Conservation (phyloP, 805 yeast species). For the Ogataea henricii region DNA sequence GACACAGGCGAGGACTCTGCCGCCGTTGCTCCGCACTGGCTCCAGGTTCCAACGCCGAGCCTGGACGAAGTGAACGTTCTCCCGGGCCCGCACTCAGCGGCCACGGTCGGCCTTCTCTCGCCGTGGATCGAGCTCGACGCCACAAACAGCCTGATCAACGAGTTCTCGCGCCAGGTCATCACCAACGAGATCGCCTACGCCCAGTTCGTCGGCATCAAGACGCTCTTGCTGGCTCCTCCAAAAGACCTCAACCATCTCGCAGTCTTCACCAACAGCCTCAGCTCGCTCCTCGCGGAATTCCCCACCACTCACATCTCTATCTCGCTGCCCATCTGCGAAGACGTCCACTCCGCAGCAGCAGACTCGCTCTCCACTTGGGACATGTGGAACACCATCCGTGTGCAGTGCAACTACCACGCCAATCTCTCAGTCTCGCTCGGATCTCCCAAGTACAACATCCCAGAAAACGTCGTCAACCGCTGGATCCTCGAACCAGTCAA, state of each 20-base stretch:
- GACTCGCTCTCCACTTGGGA: slow-evolving; percentile 70
- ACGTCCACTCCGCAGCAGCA: slow-evolving; percentile 31
- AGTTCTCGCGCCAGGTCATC: slow-evolving; percentile 58
- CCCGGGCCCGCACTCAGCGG: slow-evolving; percentile 42
- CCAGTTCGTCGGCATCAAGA: slow-evolving; percentile 55
- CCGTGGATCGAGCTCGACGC: slow-evolving; percentile 74
- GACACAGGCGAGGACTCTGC: slow-evolving; percentile 4
- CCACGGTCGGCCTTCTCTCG: slow-evolving; percentile 57
- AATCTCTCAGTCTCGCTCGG: slow-evolving; percentile 73
- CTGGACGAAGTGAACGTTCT: slow-evolving; percentile 44
- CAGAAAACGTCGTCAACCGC: slow-evolving; percentile 51
- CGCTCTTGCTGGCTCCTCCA: slow-evolving; percentile 66
- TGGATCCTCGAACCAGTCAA: slow-evolving; percentile 73
- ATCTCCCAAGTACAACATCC: slow-evolving; percentile 62
- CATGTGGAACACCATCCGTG: slow-evolving; percentile 67
- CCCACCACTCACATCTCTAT: slow-evolving; percentile 45
- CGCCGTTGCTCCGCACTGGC: slow-evolving; percentile 23
- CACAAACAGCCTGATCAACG: slow-evolving; percentile 47
- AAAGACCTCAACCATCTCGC: slow-evolving; percentile 53
- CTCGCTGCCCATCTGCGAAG: slow-evolving; percentile 53
- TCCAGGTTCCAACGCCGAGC: slow-evolving; percentile 43
- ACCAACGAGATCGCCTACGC: slow-evolving; percentile 61
- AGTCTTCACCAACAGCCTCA: slow-evolving; percentile 47
- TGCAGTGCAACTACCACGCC: slow-evolving; percentile 52
- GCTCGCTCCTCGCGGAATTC: slow-evolving; percentile 26